Evolutionary conservation across 2,329 filamentous ascomycete genomes (phyloP).

Genomic region (Hirsutella thompsonii): DNA sequence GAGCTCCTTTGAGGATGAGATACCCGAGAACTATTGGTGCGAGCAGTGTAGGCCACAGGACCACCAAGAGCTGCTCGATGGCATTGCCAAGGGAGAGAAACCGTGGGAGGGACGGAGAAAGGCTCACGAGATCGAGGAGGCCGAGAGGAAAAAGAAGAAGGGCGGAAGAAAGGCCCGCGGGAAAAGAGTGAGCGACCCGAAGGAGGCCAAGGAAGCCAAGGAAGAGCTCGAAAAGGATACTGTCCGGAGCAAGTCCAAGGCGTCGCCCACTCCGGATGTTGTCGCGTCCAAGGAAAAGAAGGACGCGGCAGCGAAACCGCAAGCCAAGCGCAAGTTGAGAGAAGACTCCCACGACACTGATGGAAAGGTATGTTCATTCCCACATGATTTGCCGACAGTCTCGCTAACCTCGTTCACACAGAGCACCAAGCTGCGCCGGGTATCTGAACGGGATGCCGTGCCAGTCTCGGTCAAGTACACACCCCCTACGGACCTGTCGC

Average conservation of each 20-base stretch:
- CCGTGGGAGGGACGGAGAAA: slow-evolving; percentile 68
- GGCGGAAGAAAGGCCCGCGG: slow-evolving; percentile 50
- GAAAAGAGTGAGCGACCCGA: slow-evolving; percentile 53
- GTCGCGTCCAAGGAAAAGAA: slow-evolving; percentile 32
- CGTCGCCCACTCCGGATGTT: slow-evolving; percentile 26
- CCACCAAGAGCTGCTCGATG: slow-evolving; percentile 68
- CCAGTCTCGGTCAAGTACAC: slow-evolving; percentile 26
- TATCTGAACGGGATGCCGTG: slow-evolving; percentile 34
- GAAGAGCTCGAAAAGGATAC: slow-evolving; percentile 42
- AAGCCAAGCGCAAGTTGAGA: slow-evolving; percentile 42
- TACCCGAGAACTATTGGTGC: slow-evolving; percentile 81
- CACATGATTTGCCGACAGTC: neutral
- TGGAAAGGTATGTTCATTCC: slow-evolving; percentile 27
- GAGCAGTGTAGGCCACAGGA: slow-evolving; percentile 77
- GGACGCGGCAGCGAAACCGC: slow-evolving; percentile 24
- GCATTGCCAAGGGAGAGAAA: slow-evolving; percentile 67
- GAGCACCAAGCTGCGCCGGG: slow-evolving; percentile 38
- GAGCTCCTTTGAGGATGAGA: slow-evolving; percentile 61
- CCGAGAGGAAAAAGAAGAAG: slow-evolving; percentile 42
- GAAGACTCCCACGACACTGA: slow-evolving; percentile 43
- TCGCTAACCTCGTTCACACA: neutral
- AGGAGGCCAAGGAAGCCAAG: slow-evolving; percentile 33
- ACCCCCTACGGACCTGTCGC: slow-evolving; percentile 37
- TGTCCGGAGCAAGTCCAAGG: slow-evolving; percentile 17
- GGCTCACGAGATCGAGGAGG: slow-evolving; percentile 49